Base-by-base conservation (phyloP, 2,329 filamentous ascomycete genomes). In the Alternaria sp. region DNA sequence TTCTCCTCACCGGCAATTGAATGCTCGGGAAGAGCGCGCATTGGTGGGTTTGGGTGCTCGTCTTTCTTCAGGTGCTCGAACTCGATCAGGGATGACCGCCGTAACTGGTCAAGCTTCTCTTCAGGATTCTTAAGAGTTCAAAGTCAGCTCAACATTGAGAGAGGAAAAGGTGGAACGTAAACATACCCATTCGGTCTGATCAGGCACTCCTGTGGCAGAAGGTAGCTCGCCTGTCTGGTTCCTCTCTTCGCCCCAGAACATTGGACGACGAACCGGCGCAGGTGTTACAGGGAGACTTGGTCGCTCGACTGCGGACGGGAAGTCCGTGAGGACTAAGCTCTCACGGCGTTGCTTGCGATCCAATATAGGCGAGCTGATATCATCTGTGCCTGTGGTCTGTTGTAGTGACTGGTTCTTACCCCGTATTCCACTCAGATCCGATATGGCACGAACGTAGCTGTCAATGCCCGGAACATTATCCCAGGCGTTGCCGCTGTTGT, bases 151-250 rank as follows among this genome's bases (percentile, higher is more conserved):
- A 60, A 50, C 20, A 55, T 21, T 55, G 67, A 72, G 21, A 71
- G 75, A 79, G 59, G 70, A 76, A 72, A 80, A 79, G 26, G 73
- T 73, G 65, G 74, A 80, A 62, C 71, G 65, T 20, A 74, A 86
- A 93, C 93, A 91, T 93, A 97, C 94, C 95, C 95, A 97, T 81
- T 97, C 93, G 78, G 88, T 87, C 86, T 97, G 94, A 79, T 88
- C 86, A 66, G 94, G 94, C 68, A 97, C 94, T 55, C 93, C 94
- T 78, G 92, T 88, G 54, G 94, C 94, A 68, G 84, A 84, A 65
- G 93, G 93, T 70, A 97, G 84, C 74, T 86, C 84, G 66, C 85
- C 86, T 67, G 83, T 81, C 41, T 83, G 83, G 63, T 88, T 84
- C 55, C 84, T 84, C 63, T 87, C 87, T 25, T 84, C 83, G 55